Evolutionary conservation across 495 filamentous ascomycete species (phyloP).

Genomic region (Talaromyces wortmannii): DNA sequence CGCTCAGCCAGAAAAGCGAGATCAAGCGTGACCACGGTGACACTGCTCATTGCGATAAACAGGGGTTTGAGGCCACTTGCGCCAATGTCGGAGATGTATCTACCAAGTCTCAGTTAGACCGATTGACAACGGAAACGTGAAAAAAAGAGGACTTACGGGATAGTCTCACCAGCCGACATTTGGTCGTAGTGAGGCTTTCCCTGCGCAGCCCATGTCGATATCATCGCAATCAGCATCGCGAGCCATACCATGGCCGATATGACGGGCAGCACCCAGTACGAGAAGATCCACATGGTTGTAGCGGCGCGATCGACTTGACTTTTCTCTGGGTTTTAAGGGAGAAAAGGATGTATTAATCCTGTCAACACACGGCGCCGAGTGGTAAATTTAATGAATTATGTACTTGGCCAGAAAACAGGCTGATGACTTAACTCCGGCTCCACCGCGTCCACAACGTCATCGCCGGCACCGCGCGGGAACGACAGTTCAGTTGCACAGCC

Average conservation of each 20-base stretch:
- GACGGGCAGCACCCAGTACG: constrained; percentile 72
- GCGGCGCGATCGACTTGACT: too few species aligned
- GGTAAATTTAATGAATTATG: too few species aligned
- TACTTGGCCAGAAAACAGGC: neutral
- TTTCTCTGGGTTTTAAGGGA: too few species aligned
- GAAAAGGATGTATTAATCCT: too few species aligned
- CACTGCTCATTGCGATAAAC: constrained; percentile 72
- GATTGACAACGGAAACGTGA: too few species aligned
- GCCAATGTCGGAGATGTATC: constrained; percentile 75
- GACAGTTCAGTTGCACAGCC: too few species aligned
- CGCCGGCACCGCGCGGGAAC: neutral
- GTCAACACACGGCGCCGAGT: too few species aligned
- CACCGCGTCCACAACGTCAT: neutral
- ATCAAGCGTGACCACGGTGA: constrained; percentile 82
- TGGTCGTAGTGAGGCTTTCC: constrained; percentile 55
- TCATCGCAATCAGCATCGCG: constrained; percentile 60
- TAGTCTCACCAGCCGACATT: constrained; percentile 57
- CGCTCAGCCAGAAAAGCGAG: constrained; percentile 74
- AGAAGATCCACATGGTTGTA: constrained; percentile 46
- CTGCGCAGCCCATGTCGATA: constrained; percentile 60
- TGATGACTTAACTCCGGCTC: neutral
- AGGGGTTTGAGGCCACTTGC: constrained; percentile 70
- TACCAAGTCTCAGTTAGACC: constrained; percentile 5
- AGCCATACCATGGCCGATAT: constrained; percentile 79
- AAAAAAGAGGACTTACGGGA: constrained; percentile 67